These are phyloP conservation scores for Xylaria sp. DNA, from an alignment of 2,329 filamentous ascomycete species.

Conservation along the genomic window DNA sequence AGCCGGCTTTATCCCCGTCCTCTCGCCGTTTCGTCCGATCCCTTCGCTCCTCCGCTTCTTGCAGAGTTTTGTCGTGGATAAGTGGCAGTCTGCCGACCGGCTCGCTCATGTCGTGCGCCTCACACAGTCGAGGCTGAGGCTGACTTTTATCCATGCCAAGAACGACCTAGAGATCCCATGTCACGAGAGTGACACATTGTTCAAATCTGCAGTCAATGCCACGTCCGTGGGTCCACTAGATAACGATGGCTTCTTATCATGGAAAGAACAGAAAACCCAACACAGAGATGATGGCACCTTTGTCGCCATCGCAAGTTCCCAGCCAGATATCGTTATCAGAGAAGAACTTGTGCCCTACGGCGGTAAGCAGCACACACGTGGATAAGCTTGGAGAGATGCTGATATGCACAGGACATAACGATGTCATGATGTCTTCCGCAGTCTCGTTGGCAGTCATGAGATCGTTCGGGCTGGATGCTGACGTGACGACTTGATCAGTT, in stretches of 20 bases:
- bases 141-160: conserved; percentile 77
- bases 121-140: conserved; percentile 58
- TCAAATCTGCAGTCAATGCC: conserved; percentile 60
- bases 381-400: neutral
- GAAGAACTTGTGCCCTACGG: conserved; percentile 59
- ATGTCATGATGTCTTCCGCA: conserved; percentile 66
- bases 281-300: conserved; percentile 51
- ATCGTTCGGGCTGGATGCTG: conserved; percentile 54
- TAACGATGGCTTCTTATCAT: conserved; percentile 43
- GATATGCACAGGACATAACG: conserved; percentile 63
- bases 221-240: conserved; percentile 43
- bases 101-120: conserved; percentile 59
- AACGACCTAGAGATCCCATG: conserved; percentile 85
- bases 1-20: conserved; percentile 74
- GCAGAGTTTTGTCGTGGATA: conserved; percentile 69
- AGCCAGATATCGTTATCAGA: conserved; percentile 52
- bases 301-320: conserved; percentile 47
- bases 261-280: conserved; percentile 51
- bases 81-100: conserved; percentile 74
- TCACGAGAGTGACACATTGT: conserved; percentile 67
- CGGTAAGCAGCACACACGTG: conserved; percentile 44
- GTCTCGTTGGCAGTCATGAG: conserved; percentile 67
- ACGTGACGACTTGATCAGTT: neutral
- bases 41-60: conserved; percentile 66
- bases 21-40: conserved; percentile 73